Base-by-base conservation (phyloP, 2,329 filamentous ascomycete species). In the Domatiomyces catenatus region DNA sequence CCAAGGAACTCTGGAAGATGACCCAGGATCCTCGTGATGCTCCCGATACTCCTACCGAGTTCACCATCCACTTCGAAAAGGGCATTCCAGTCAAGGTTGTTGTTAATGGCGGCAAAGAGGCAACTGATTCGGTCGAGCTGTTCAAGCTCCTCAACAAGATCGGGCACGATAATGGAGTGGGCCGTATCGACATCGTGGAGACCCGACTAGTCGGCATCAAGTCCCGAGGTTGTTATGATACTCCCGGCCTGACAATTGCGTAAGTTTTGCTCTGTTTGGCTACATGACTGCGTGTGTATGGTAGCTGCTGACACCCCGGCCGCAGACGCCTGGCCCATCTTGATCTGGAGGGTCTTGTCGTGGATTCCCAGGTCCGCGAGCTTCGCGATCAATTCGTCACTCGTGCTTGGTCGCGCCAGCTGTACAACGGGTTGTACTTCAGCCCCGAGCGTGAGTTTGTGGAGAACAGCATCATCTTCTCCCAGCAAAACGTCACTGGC, bases 141-240 rank as follows among this genome's bases (percentile, higher is more conserved):
- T 90, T 90, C 73, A 71, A 79, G 54, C 74, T 77, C 50, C 74
- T 56, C 17, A 61, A 61, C 48, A 52, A 50, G 19, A 49, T 90
- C 56, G 86, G 78, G 57, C 76, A 78, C 65, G 75, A 72, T 57
- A 73, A 87, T 70, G 86, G 86, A 64, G 77, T 90, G 58, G 86
- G 85, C 61, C 75, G 86, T 62, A 82, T 90, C 58, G 85, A 90
- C 67, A 90, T 90, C 63, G 84, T 89, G 54, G 84, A 87, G 68
- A 84, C 85, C 71, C 77, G 85, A 49, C 86, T 83, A 72, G 83
- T 86, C 63, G 85, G 84, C 56, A 74, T 89, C 61, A 89, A 89
- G 74, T 81, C 76, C 59, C 79, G 85, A 61, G 85, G 85, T 61
- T 89, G 84, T 73, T 89, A 89, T 72, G 85, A 89, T 62, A 75